A percentile compares a stretch with the other conserved stretches of the same genome.
Evolutionary conservation across 1,284 basidiomycete genomes (phyloP).

Genomic region (Rhodotorula glutinis): DNA sequence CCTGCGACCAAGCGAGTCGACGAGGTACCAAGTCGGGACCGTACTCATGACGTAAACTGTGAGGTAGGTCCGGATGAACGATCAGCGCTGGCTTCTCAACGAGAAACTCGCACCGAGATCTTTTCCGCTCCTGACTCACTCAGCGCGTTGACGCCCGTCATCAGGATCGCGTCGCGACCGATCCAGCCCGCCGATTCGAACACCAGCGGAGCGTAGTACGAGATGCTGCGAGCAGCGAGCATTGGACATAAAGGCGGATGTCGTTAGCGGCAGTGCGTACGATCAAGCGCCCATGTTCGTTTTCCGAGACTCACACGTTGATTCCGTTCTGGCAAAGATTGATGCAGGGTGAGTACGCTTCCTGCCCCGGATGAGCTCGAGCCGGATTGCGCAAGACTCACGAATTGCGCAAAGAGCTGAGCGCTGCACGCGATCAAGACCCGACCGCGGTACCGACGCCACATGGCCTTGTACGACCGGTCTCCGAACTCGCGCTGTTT

Average conservation of each 20-base stretch:
- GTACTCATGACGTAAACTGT: conserved; percentile 38
- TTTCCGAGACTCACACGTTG: conserved; percentile 53
- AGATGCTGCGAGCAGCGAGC: not conserved
- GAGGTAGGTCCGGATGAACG: too few species aligned
- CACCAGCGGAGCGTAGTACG: conserved; percentile 67
- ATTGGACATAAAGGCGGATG: not conserved
- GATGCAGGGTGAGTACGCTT: too few species aligned
- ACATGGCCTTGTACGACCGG: conserved; percentile 12
- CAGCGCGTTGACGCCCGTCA: conserved; percentile 92
- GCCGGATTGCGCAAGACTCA: too few species aligned
- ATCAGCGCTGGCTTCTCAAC: not conserved
- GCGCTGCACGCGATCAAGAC: conserved; percentile 96
- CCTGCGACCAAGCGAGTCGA: conserved; percentile 86
- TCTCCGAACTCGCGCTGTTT: conserved; percentile 8
- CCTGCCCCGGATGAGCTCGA: too few species aligned
- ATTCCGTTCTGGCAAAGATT: conserved; percentile 41
- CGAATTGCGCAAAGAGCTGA: conserved; percentile 91
- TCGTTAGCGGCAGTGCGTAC: too few species aligned
- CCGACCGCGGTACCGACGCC: conserved; percentile 53
- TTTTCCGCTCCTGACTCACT: conserved; percentile 13
- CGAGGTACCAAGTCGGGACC: conserved; percentile 78
- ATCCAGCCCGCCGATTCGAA: conserved; percentile 82
- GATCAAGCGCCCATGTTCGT: not conserved
- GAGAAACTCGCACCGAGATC: conserved; percentile 54
- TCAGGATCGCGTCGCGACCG: conserved; percentile 91